Evolutionary conservation across 1,284 basidiomycete species (phyloP), one percentile per base, ranked within the genome.

Genomic region (Moesziomyces parantarcticus): DNA sequence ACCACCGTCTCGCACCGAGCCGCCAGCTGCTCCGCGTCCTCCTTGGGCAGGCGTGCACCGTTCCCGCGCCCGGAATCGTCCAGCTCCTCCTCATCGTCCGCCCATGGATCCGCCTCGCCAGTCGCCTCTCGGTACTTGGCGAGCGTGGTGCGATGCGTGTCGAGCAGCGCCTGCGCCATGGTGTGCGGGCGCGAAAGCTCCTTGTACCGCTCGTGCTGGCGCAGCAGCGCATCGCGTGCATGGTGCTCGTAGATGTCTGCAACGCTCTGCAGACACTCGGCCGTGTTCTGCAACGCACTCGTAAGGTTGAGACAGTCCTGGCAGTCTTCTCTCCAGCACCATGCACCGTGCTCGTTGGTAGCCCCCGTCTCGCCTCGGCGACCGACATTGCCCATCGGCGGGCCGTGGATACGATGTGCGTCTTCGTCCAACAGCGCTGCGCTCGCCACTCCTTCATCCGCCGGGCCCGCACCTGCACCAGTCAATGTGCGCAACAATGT

Each of bases 241-340:
- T 94, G 80, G 3, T 90, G 88, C 65, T 93, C 92, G 66, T 92
- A 91, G 22, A 92, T 78, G 78, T 92, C 90, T 0, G 91, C 91
- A 2, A 93, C 88, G 51, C 85, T 88, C 72, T 92, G 90, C 45
- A 94, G 78, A 0, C 88, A 88, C 66, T 93, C 92, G 7, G 89
- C 88, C 0, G 90, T 90, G 78, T 89, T 90, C 82, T 93, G 92
- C 64, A 93, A 85, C 0, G 90, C 91, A 75, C 91, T 92, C 0
- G 92, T 92, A 50, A 92, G 84, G 56, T 87, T 87, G 29, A 92
- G 84, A 79, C 92, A 93, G 39, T 90, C 91, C 90, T 87, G 84
- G 81, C 90, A 92, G 3, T 87, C 87, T 60, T 93, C 91, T 21
- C 89, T 86, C 92, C 92, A 94, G 82, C 92, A 93, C 91, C 92